A percentile compares a stretch with the other conserved stretches of the same genome.
Evolutionary conservation across 805 yeast genomes (phyloP).

Genomic region (Candida sonorensis): DNA sequence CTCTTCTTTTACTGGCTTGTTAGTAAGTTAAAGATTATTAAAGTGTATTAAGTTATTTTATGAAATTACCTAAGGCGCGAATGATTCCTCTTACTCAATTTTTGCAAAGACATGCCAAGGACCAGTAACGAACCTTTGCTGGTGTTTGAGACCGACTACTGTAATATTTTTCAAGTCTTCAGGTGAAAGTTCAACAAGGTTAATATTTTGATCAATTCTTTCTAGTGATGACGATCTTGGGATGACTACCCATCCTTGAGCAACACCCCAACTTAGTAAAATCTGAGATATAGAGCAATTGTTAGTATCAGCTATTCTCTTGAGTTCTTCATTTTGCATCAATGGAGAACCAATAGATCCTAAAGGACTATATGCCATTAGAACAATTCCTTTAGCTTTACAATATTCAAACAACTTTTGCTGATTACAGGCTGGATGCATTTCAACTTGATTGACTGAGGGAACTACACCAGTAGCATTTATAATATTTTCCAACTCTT

Average conservation of each 20-base stretch:
- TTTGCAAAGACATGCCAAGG: constrained; percentile 9
- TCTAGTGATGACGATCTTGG: constrained; percentile 36
- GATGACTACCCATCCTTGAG: constrained; percentile 28
- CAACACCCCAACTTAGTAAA: constrained; percentile 32
- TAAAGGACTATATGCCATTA: constrained; percentile 38
- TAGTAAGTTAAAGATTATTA: too few relatives aligned
- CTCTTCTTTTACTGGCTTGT: too few relatives aligned
- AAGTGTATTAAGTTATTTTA: too few relatives aligned
- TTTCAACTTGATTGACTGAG: constrained; percentile 38
- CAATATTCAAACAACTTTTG: constrained; percentile 25
- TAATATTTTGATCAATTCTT: constrained; percentile 28
- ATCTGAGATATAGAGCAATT: constrained; percentile 45
- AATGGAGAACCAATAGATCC: constrained; percentile 37
- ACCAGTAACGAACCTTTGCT: constrained; percentile 5
- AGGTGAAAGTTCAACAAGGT: constrained; percentile 27
- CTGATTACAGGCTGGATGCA: constrained; percentile 37
- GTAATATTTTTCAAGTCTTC: constrained; percentile 25
- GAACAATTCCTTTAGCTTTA: constrained; percentile 22
- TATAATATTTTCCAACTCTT: constrained; percentile 27
- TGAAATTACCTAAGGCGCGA: too few relatives aligned
- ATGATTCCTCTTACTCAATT: constrained; percentile 3
- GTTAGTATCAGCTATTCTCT: constrained; percentile 46
- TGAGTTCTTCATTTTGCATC: constrained; percentile 25
- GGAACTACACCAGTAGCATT: constrained; percentile 31
- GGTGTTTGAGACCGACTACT: constrained; percentile 5